Evolutionary conservation across 495 filamentous ascomycete genomes (phyloP).

Genomic region (Penicillium argentinense): DNA sequence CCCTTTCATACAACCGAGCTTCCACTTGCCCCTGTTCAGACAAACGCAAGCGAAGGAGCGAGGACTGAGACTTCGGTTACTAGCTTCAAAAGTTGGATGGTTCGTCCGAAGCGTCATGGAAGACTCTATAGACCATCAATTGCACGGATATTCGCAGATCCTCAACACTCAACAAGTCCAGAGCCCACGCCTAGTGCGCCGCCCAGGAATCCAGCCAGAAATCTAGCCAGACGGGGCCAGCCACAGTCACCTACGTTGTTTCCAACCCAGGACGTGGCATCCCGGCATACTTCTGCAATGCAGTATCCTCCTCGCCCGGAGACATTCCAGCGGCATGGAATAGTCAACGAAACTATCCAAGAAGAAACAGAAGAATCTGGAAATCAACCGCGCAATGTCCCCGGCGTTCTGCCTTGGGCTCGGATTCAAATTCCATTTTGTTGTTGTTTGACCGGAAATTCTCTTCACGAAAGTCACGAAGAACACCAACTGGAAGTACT

Average conservation of each 20-base stretch:
- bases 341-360: neutral
- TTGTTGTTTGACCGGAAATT: neutral
- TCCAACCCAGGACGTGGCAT: neutral
- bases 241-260: too few species aligned
- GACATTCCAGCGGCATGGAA: neutral
- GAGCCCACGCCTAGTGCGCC: neutral
- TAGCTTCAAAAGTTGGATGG: neutral
- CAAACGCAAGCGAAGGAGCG: neutral
- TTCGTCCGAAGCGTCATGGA: neutral
- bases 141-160: neutral
- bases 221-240: too few species aligned
- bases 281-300: neutral
- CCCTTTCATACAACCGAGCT: constrained; percentile 34
- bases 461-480: neutral
- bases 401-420: neutral
- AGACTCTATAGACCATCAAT: neutral
- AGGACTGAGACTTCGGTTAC: neutral
- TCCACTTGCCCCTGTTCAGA: constrained; percentile 9
- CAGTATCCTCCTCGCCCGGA: neutral
- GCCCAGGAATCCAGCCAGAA: neutral
- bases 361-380: neutral
- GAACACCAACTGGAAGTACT: neutral
- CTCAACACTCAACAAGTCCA: neutral
- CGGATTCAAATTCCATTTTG: neutral
- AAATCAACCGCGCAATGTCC: neutral